Evolutionary conservation across 805 yeast genomes (phyloP), one percentile per base, ranked within the genome.

Genomic region (Candida odintsovae): DNA sequence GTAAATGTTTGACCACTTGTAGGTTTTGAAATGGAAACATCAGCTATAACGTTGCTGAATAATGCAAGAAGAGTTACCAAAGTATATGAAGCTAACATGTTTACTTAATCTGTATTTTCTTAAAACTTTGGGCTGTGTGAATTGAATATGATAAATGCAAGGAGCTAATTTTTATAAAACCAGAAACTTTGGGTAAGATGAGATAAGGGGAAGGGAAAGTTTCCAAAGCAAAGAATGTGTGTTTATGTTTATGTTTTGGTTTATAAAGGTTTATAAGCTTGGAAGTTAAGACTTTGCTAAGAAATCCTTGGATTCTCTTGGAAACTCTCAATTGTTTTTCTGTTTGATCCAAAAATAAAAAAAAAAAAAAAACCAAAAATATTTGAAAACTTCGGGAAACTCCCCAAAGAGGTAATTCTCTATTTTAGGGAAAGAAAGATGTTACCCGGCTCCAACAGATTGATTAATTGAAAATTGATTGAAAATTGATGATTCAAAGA

Each of bases 1-100:
- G 50, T 40, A 36, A 25, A 61, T 3, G 55, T 40, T 19, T 51
- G 42, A 16, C 55, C 59, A n/a, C 42, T 18, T 4, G 37, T 22
- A 6, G 66, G 68, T 35, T 51, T 55, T 4, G 65, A 55, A 35
- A 62, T 50, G 20, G 66, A 58, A 4, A 64, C 63, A 46, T 64
- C 67, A 29, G 51, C 54, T 10, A 42, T 12, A 3, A 44, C 50
- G 7, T 18, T 12, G 12, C 10, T 9, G 12, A 26, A 6, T 12
- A 43, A 12, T 8, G 38, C 25, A 19, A 38, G 29, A 38, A 41
- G 19, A 18, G 23, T 15, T n/a, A 18, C 22, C 13, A 44, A 12
- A 12, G 31, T 3, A 21, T 19, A 10, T 22, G 20, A 19, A 3
- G 7, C 6, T 20, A 20, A 9, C 40, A 35, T 25, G n/a, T 16